Percentiles rank a stretch among this genome's conserved stretches.
Evolutionary conservation across 768 basidiomycete genomes (phyloP).

Genomic region (Tricholoma saponaceum): DNA sequence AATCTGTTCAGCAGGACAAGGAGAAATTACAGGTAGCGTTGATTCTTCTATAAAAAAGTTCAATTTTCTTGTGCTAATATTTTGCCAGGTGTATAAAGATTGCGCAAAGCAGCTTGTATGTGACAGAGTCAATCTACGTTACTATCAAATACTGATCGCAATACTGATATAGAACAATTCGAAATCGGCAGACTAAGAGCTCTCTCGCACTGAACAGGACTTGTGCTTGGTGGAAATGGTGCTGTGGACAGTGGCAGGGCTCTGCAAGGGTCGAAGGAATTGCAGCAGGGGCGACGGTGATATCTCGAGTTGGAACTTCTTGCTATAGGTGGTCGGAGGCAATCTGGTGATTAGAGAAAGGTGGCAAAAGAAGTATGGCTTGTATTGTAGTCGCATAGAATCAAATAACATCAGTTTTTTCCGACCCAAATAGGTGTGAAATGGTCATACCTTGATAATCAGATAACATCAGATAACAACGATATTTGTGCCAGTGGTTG

Average conservation of each 20-base stretch:
- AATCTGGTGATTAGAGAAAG: neutral
- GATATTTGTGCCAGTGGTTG: too few species aligned
- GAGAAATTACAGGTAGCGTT: neutral
- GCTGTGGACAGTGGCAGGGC: neutral
- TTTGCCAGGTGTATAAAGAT: neutral
- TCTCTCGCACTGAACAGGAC: neutral
- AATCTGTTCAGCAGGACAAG: neutral
- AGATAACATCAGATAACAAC: neutral
- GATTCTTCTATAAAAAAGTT: neutral
- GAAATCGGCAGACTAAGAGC: neutral
- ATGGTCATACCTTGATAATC: neutral
- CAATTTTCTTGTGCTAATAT: neutral
- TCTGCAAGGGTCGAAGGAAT: neutral
- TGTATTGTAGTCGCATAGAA: neutral
- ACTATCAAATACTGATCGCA: too few species aligned
- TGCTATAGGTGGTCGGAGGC: neutral
- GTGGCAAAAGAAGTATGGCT: neutral
- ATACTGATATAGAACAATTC: too few species aligned
- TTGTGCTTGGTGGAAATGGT: neutral
- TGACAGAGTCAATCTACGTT: neutral
- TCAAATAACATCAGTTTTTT: too few species aligned
- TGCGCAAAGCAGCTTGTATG: too few species aligned
- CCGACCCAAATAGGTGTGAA: neutral
- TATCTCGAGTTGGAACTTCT: neutral
- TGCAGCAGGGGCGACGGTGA: neutral